Percentiles rank a stretch among this genome's conserved stretches.
These are phyloP conservation scores for Candida sithepensis DNA, from an alignment of 805 yeast genomes.

Conservation along the genomic window DNA sequence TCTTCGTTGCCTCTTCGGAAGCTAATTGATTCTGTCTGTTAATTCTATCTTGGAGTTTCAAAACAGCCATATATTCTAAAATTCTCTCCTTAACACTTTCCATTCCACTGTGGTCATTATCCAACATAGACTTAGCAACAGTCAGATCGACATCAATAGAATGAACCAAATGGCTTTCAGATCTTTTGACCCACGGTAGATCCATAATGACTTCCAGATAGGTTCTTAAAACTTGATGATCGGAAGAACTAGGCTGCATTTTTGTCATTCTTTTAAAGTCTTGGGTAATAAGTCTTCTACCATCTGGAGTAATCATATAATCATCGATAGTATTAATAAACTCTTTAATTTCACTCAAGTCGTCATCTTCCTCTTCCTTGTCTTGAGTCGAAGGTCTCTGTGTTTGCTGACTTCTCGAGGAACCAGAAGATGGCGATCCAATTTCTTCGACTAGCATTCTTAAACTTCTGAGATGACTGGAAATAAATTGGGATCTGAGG, in stretches of 20 bases:
- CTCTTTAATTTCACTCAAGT: constrained; percentile 27
- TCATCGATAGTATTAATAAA: constrained; percentile 30
- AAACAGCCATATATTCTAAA: constrained; percentile 74
- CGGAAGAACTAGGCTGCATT: constrained; percentile 56
- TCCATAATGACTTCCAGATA: constrained; percentile 65
- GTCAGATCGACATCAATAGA: constrained; percentile 43
- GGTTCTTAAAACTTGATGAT: constrained; percentile 59
- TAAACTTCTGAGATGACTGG: constrained; percentile 26
- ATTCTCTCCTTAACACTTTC: constrained; percentile 70
- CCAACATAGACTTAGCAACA: constrained; percentile 53
- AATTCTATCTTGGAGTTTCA: constrained; percentile 47
- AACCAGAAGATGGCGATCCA: constrained; percentile 5
- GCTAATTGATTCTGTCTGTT: constrained; percentile 4
- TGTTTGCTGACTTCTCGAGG: constrained; percentile 9
- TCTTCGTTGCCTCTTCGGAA: not conserved
- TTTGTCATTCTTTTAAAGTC: constrained; percentile 55
- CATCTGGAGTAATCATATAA: constrained; percentile 38
- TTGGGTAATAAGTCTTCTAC: constrained; percentile 36
- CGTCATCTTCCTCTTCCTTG: constrained; percentile 44
- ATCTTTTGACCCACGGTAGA: constrained; percentile 48
- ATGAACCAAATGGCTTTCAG: constrained; percentile 24
- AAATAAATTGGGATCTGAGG: constrained; percentile 25
- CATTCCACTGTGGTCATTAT: constrained; percentile 77
- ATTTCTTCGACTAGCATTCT: constrained; percentile 24
- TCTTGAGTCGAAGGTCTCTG: constrained; percentile 8